A percentile compares a stretch with the other conserved stretches of the same genome.
Conservation (phyloP, 2,329 filamentous ascomycete species). For the Penicillium psychrosexuale region DNA sequence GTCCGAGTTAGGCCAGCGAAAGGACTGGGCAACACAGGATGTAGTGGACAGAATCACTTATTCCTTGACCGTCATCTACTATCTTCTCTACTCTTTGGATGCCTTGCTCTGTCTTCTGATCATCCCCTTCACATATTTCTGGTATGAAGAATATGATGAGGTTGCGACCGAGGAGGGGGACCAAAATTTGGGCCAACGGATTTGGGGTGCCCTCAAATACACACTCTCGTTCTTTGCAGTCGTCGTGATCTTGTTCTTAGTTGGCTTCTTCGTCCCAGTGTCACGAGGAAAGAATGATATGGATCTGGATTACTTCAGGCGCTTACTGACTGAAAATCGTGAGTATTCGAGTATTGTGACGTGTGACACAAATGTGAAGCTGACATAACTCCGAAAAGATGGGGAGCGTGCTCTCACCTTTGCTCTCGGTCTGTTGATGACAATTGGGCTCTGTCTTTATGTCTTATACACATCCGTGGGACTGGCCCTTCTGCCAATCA, state of each 20-base stretch:
- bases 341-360: slow-evolving; percentile 29
- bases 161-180: slow-evolving; percentile 76
- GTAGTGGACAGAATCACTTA: slow-evolving; percentile 73
- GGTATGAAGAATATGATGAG: slow-evolving; percentile 96
- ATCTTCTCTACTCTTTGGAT: slow-evolving; percentile 86
- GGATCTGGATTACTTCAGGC: slow-evolving; percentile 89
- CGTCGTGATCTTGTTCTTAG: slow-evolving; percentile 72
- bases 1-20: slow-evolving; percentile 73
- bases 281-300: slow-evolving; percentile 63
- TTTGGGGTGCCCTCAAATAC: slow-evolving; percentile 87
- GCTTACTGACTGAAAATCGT: slow-evolving; percentile 76
- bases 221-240: slow-evolving; percentile 80
- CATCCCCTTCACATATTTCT: slow-evolving; percentile 96
- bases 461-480: slow-evolving; percentile 85
- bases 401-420: slow-evolving; percentile 92
- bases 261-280: slow-evolving; percentile 91
- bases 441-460: slow-evolving; percentile 81
- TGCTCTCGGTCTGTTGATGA: slow-evolving; percentile 80
- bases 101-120: slow-evolving; percentile 83
- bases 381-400: slow-evolving; percentile 46
- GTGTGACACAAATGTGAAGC: neutral
- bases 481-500: slow-evolving; percentile 81
- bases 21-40: slow-evolving; percentile 88
- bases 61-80: slow-evolving; percentile 86
- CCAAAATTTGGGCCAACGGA: slow-evolving; percentile 65